phyloP scores from a whole-genome alignment of 169 alveolate genomes.

The Pseudocohnilembus persalinus region DNA sequence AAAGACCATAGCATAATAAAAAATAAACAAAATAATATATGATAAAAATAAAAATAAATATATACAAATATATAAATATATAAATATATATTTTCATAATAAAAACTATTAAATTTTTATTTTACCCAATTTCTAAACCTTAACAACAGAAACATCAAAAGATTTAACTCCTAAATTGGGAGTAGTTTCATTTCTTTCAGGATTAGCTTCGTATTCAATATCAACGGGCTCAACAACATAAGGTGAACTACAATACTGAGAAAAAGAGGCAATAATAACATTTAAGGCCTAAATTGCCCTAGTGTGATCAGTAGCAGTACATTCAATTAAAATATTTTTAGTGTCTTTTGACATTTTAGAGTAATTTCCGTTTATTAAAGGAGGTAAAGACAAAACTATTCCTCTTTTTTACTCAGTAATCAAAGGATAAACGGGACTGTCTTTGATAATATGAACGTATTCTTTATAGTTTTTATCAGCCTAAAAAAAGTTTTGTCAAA shows the following conservation, averaged over 20 bases:
- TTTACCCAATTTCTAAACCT: slow-evolving; percentile 63
- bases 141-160: slow-evolving; percentile 54
- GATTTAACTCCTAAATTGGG: slow-evolving; percentile 64
- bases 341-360: slow-evolving; percentile 95
- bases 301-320: slow-evolving; percentile 92
- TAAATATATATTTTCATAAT: neutral
- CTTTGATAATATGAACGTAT: slow-evolving; percentile 89
- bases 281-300: slow-evolving; percentile 78
- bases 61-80: neutral
- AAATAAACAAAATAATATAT: no score
- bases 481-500: neutral
- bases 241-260: slow-evolving; percentile 73
- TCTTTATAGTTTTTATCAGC: neutral
- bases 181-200: slow-evolving; percentile 52
- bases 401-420: slow-evolving; percentile 91
- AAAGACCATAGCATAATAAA: no score
- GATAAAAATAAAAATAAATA: no score
- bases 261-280: slow-evolving; percentile 84
- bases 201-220: slow-evolving; percentile 58
- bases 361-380: slow-evolving; percentile 96
- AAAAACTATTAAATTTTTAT: neutral
- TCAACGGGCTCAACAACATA: slow-evolving; percentile 84
- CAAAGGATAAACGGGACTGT: slow-evolving; percentile 88
- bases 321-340: slow-evolving; percentile 95
- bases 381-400: slow-evolving; percentile 96